Base-by-base conservation (phyloP, 257 asterid genomes). In the Solanum megistacrolobum region DNA sequence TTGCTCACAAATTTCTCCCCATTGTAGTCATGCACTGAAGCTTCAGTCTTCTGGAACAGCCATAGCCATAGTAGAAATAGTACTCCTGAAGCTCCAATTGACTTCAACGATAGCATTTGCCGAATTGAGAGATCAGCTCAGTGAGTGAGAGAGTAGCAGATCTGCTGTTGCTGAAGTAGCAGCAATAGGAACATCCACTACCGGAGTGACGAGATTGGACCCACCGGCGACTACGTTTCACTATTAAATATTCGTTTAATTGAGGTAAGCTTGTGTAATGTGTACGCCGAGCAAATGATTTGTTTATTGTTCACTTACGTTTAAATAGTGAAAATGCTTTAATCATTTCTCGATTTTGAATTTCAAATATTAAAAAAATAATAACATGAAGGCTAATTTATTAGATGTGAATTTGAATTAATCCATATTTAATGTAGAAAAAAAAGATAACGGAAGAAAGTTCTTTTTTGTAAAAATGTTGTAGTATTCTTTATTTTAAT, bases 1-100 rank as follows among this genome's bases (percentile, higher is more conserved):
- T 94, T 96, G 78, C 89, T 89, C 83, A 89, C 89, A 88, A 97
- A 96, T 87, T 85, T 93, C 48, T 90, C 93, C 7, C 89, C 94
- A 86, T 90, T 84, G 90, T 97, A 96, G 39, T 92, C 91, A 89
- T 97, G 99, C 90, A 96, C 96, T 90, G 98, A 95, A 90, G 96
- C 98, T 41, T 94, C 91, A 68, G 89, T 83, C 86, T 89, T 55
- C 68, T 65, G 36, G 83, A 89, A 87, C 68, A 91, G 84, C 6
- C 91, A 83, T 29, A 60, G 83, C 5, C 79, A 87, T 0, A 89
- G 34, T 4, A 75, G 68, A 31, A 74, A 14, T 20, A 71, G 9
- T 73, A 91, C 34, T 48, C 43, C 58, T n/a, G 82, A 60, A 60
- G 76, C 88, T 55, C 72, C 36, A 78, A 60, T 86, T 18, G 90